These are phyloP conservation scores for Globisporangium sylvaticum DNA, from an alignment of 352 stramenopile species.

Conservation along the genomic window DNA sequence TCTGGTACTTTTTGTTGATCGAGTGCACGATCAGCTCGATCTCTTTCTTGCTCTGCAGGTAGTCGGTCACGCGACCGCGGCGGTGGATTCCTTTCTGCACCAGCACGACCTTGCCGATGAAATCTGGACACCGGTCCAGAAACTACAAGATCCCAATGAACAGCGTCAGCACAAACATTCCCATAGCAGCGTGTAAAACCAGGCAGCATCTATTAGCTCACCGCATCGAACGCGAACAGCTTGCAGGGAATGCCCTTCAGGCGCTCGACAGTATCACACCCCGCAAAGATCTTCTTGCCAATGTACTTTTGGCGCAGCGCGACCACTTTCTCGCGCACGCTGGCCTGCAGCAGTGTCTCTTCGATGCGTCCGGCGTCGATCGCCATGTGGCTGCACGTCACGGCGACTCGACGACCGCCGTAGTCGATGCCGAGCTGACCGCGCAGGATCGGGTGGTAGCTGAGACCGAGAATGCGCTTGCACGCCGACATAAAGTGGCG, in stretches of 20 bases:
- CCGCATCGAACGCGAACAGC: constrained; percentile 92
- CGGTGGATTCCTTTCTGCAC: constrained; percentile 77
- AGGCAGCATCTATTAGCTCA: constrained; percentile 6
- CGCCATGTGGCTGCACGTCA: constrained; percentile 94
- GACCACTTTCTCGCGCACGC: constrained; percentile 53
- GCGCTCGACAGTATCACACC: constrained; percentile 93
- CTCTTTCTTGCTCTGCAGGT: constrained; percentile 92
- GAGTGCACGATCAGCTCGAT: constrained; percentile 85
- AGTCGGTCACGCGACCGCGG: constrained; percentile 90
- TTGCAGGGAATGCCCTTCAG: constrained; percentile 97
- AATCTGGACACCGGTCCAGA: constrained; percentile 81
- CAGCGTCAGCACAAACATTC: neutral
- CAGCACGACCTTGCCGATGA: constrained; percentile 78
- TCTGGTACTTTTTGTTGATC: constrained; percentile 90
- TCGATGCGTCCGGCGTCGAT: constrained; percentile 61
- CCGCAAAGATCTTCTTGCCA: constrained; percentile 88
- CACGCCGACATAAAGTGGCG: constrained; percentile 91
- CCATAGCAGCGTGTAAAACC: neutral
- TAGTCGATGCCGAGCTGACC: constrained; percentile 93
- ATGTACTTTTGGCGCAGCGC: constrained; percentile 54
- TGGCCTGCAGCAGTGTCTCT: constrained; percentile 32
- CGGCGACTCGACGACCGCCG: constrained; percentile 90
- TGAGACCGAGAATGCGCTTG: constrained; percentile 91
- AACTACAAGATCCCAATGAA: constrained; percentile 44
- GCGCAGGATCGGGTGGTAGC: constrained; percentile 89